Evolutionary conservation across 176 grass and related monocot genomes (phyloP), one percentile per base, ranked within the genome.

Genomic region (Avena insularis): DNA sequence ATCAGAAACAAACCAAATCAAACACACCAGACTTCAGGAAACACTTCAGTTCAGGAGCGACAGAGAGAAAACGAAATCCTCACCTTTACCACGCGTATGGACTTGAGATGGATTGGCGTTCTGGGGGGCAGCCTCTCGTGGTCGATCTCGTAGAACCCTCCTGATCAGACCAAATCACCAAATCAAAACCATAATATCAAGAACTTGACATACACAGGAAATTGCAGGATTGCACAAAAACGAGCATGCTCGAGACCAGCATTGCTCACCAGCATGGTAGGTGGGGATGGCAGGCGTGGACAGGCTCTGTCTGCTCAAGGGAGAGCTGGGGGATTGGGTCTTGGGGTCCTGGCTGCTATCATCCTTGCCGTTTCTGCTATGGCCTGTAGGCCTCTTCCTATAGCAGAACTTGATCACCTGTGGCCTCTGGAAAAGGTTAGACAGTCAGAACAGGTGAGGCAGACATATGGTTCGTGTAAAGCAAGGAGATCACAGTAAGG

Each of bases 91-190:
- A 95, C 84, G 4, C 91, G 87, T 53, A 95, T 79, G 54, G 89
- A 87, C 84, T 95, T 95, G 71, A 95, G 91, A 62, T 95, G 91
- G 61, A 90, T 95, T 63, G 94, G 94, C 31, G 91, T 93, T 79
- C 93, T 93, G 0, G 91, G 94, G 63, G 94, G 94, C 77, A 95
- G 83, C 87, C 60, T 93, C 68, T 84, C 87, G 79, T 95, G 94
- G 84, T 95, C 82, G 75, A 95, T 95, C 84, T 95, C 94, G 82
- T 93, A 93, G 87, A 93, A 95, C 20, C 82, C 82, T 82, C 91
- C 94, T 93, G 83, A 85, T 12, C 16, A 82, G 50, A 82, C 45
- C 78, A 82, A 68, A 78, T 19, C 23, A 82, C 13, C 23, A 33
- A 4, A 23, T 77, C 25, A 77, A 77, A 53, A 81, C 55, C 78